phyloP scores from a whole-genome alignment of 768 basidiomycete species.

The Leccinum obscurum region DNA sequence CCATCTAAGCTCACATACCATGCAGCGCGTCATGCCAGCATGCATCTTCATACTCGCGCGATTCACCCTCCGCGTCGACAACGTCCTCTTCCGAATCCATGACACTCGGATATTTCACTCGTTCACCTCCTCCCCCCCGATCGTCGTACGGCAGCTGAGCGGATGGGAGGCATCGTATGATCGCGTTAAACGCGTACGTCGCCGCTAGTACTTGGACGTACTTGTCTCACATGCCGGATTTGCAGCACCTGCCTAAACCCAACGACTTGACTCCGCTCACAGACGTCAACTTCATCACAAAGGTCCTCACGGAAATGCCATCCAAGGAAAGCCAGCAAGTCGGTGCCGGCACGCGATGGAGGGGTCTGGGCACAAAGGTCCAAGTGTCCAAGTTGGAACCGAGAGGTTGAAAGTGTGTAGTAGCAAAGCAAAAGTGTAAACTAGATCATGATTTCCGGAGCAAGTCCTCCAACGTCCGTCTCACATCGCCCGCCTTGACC shows the following conservation, averaged over 20 bases:
- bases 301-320: conserved; percentile 64
- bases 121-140: conserved; percentile 58
- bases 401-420: conserved; percentile 7
- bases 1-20: neutral
- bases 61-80: conserved; percentile 92
- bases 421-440: conserved; percentile 1
- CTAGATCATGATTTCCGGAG: conserved; percentile 26
- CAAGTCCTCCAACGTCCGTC: conserved; percentile 48
- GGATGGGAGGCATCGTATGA: conserved; percentile 94
- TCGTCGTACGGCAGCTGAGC: conserved; percentile 75
- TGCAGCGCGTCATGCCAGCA: conserved; percentile 93
- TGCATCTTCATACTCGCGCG: conserved; percentile 89
- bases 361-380: conserved; percentile 66
- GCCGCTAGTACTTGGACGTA: too few relatives aligned
- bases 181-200: conserved; percentile 68
- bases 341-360: conserved; percentile 82
- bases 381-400: conserved; percentile 45
- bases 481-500: conserved; percentile 68
- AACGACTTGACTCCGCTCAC: conserved; percentile 89
- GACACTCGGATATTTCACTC: conserved; percentile 92
- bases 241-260: conserved; percentile 63
- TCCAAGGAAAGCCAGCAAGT: conserved; percentile 53
- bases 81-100: conserved; percentile 86
- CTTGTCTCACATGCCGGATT: neutral
- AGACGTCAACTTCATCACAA: conserved; percentile 80